Evolutionary conservation across 129 eudicot genomes (phyloP), one percentile per base, ranked within the genome.

Genomic region (Glebionis coronaria): DNA sequence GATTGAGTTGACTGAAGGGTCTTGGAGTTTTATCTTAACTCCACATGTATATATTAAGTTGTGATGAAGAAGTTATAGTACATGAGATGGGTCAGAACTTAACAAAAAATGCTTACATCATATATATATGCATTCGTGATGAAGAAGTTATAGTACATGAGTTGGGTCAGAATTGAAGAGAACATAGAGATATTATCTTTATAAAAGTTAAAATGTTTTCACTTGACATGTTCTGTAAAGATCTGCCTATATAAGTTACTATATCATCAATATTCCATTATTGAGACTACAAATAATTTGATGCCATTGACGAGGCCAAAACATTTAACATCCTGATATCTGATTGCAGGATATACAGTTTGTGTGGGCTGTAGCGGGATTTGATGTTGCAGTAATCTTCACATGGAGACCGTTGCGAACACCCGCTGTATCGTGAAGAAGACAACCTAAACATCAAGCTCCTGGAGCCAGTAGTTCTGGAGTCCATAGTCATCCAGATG

Each of bases 321-420:
- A 12, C 15, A 25, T 64, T 18, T n/a, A 64, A 68, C 9, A 63
- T 28, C 7, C 38, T 46, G 35, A 62, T 49, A 75, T 68, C 62
- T 70, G 23, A 14, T 71, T 51, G 64, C 78, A 93, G 98, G 96
- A 93, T 86, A 47, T 86, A 29, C 73, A 79, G 65, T 79, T 88
- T 20, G 76, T 82, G 56, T 87, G 95, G 80, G 88, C 98, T 25
- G 67, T 93, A 75, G 98, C 97, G 4, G 98, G 95, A 21, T 74
- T 93, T 72, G 97, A 92, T 6, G 68, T 93, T 78, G 98, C 96
- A 20, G 68, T 93, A 69, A 78, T 88, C 52, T 88, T 92, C 61
- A 82, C 96, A 14, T 93, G 90, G 90, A 82, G 89, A 79, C 59
- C 84, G 18, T 72, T 86, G 27, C 78, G 97, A 73, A 68, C 91